phyloP scores from a whole-genome alignment of 2,329 filamentous ascomycete species.

The Aspergillus uvarum region DNA sequence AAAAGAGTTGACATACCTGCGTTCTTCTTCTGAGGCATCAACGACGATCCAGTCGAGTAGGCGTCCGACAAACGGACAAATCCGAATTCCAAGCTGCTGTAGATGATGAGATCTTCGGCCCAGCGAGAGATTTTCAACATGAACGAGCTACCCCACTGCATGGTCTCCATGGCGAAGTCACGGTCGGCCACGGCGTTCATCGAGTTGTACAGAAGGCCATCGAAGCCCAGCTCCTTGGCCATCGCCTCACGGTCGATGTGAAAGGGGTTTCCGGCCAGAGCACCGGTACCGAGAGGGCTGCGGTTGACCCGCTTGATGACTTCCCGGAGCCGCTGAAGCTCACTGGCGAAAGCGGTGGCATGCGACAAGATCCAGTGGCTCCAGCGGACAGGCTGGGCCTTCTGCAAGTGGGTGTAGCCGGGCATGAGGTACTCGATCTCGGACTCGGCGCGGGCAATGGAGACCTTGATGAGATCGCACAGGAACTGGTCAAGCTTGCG shows the following conservation, averaged over 20 bases:
- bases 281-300: slow-evolving; percentile 70
- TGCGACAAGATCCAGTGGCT: slow-evolving; percentile 78
- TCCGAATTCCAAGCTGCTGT: slow-evolving; percentile 72
- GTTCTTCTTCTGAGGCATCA: slow-evolving; percentile 88
- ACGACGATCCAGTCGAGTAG: slow-evolving; percentile 72
- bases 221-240: slow-evolving; percentile 77
- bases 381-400: slow-evolving; percentile 78
- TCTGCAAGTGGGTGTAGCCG: slow-evolving; percentile 84
- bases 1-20: slow-evolving; percentile 27
- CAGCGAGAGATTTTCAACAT: slow-evolving; percentile 79
- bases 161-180: slow-evolving; percentile 78
- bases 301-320: slow-evolving; percentile 72
- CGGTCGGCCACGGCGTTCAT: slow-evolving; percentile 74
- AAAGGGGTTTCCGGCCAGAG: slow-evolving; percentile 79
- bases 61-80: slow-evolving; percentile 76
- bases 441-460: slow-evolving; percentile 66
- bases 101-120: slow-evolving; percentile 84
- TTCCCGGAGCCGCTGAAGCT: slow-evolving; percentile 75
- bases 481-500: slow-evolving; percentile 68
- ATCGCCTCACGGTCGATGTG: slow-evolving; percentile 76
- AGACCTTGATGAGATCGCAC: slow-evolving; percentile 67
- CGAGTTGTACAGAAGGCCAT: slow-evolving; percentile 71
- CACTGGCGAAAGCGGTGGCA: slow-evolving; percentile 67
- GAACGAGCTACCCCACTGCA: slow-evolving; percentile 76
- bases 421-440: slow-evolving; percentile 81